Evolutionary conservation across 1,284 basidiomycete genomes (phyloP), one percentile per base, ranked within the genome.

Genomic region (Cryptococcus floricola): DNA sequence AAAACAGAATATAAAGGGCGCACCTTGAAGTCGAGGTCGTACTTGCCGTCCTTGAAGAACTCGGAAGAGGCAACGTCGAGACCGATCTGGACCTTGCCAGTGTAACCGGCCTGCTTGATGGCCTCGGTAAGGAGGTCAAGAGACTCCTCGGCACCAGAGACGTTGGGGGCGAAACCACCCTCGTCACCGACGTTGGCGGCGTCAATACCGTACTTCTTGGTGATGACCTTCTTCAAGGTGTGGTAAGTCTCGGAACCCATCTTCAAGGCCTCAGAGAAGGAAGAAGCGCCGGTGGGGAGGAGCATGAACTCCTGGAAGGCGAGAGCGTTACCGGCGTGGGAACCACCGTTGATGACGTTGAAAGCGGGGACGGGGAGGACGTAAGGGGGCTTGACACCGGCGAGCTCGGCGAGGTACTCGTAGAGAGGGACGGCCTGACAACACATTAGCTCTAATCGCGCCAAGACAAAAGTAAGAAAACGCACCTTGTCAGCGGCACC

Each of bases 301-400:
- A 99, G 85, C 96, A 99, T 98, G 84, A 99, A 98, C 81, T 99
- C 96, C 82, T 98, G 92, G 90, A 98, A 94, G 56, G 96, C 93
- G 64, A 99, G 89, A 78, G 94, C 92, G 85, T 99, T 99, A 58
- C 96, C 96, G 58, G 96, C 96, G 79, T 99, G 96, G 65, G 93
- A 97, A 65, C 96, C 96, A 80, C 96, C 96, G 81, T 99, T 99
- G 84, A 99, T 98, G 73, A 99, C 96, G 80, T 99, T 99, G 85
- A 97, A 92, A 59, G 90, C 87, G 53, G 93, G 96, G 76, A 79
- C 82, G 68, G 95, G 95, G 70, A 97, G 87, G 58, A 91, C 82
- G 80, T 88, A 98, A 47, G 95, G 95, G 58, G 89, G 83, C 80
- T 91, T 90, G 79, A 96, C 84, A 69, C 94, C 93, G 59, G 95